Percentiles rank a stretch among this genome's conserved stretches.
Conservation (phyloP, 2,329 filamentous ascomycete genomes). For the Calonectria crousiana region DNA sequence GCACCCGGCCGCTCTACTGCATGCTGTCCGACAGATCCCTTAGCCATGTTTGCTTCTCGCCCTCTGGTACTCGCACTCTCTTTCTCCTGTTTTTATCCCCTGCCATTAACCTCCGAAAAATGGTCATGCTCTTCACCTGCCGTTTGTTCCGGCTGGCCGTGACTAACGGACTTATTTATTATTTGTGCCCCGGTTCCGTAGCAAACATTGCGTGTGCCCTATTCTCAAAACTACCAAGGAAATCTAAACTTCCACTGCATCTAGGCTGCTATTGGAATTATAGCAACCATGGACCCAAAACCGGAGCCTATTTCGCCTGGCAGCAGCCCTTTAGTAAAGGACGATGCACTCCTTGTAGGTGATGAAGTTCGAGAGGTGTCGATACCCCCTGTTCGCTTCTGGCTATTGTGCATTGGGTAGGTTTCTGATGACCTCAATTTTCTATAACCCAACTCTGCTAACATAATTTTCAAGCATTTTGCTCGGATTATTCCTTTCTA, state of each 20-base stretch:
- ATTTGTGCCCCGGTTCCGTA: background rate
- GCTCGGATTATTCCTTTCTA: conserved; percentile 67
- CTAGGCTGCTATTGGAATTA: background rate
- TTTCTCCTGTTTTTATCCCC: background rate
- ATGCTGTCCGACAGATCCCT: background rate
- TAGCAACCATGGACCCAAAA: conserved; percentile 11
- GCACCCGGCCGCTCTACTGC: background rate
- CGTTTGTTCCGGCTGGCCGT: conserved; percentile 10
- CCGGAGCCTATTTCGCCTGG: background rate
- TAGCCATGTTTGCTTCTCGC: background rate
- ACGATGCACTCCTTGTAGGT: background rate
- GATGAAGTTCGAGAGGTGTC: conserved; percentile 22
- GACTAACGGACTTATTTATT: conserved; percentile 14
- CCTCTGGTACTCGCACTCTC: background rate
- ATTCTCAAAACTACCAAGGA: background rate
- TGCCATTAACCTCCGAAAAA: background rate
- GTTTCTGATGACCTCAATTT: background rate
- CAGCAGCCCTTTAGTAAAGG: background rate
- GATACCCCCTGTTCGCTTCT: conserved; percentile 49
- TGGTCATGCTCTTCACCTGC: background rate
- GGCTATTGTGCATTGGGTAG: conserved; percentile 50
- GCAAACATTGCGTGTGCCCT: background rate
- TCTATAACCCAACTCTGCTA: too few relatives aligned
- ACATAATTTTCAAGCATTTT: conserved; percentile 54
- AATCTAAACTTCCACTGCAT: background rate